These are phyloP conservation scores for Raffaelea arxii DNA, from an alignment of 2,329 filamentous ascomycete species.

Conservation along the genomic window DNA sequence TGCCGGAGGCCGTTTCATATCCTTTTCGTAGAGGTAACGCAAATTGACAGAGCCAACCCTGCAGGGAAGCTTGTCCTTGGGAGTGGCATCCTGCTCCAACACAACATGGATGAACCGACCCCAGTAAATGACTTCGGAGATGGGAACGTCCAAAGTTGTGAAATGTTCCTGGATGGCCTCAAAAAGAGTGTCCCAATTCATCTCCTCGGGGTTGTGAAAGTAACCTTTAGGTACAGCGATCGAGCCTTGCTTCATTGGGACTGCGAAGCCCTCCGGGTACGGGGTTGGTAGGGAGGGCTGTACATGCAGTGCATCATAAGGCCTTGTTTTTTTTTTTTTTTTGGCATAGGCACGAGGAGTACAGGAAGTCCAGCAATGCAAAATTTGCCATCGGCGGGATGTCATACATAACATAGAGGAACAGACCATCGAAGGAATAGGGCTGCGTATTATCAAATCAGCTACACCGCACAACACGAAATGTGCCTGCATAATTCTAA, in stretches of 20 bases:
- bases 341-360: no score
- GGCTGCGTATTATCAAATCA: no score
- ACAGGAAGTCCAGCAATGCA: no score
- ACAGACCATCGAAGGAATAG: no score
- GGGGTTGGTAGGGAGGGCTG: no score
- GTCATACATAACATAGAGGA: no score
- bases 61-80: neutral
- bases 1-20: neutral
- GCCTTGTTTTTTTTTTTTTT: no score
- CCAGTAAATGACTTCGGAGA: conserved; percentile 1
- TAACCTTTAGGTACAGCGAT: neutral
- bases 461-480: no score
- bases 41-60: neutral
- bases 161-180: neutral
- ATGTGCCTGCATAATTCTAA: no score
- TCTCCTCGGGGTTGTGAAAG: neutral
- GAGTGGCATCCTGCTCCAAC: neutral
- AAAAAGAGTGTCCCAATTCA: neutral
- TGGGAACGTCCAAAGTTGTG: neutral
- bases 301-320: no score
- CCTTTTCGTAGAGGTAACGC: neutral
- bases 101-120: neutral
- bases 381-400: no score
- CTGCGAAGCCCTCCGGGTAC: no score
- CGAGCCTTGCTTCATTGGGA: neutral